Conservation (phyloP, 177 flowering plant species). For the Telopea speciosissima region DNA sequence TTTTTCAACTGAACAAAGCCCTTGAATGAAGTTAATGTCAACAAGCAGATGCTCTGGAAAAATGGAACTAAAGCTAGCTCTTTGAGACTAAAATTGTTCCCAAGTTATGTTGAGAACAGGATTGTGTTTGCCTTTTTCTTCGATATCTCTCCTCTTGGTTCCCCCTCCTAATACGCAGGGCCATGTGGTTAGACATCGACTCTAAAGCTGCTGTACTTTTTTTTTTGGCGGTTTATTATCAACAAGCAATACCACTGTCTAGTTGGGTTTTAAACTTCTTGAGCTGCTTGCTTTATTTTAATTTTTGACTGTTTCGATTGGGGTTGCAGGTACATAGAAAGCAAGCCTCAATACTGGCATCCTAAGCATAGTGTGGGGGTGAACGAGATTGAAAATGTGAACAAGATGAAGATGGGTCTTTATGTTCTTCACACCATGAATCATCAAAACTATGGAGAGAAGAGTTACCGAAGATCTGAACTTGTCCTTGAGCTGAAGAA, state of each 20-base stretch:
- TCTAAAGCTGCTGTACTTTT: too few relatives aligned
- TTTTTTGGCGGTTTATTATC: too few relatives aligned
- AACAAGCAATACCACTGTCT: too few relatives aligned
- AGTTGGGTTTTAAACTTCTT: neutral
- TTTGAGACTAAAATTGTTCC: neutral
- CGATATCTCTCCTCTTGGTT: neutral
- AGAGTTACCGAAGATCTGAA: constrained; percentile 38
- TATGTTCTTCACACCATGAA: constrained; percentile 45
- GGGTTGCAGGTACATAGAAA: constrained; percentile 40
- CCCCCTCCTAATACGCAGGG: too few relatives aligned
- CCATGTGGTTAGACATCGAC: too few relatives aligned
- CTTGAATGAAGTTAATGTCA: neutral
- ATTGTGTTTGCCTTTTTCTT: neutral
- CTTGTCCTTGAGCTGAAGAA: constrained; percentile 48
- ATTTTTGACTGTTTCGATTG: neutral
- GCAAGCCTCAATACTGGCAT: constrained; percentile 44
- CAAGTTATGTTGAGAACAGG: neutral
- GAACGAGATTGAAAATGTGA: constrained; percentile 48
- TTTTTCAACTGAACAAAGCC: neutral
- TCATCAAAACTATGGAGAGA: constrained; percentile 45
- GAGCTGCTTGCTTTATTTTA: neutral
- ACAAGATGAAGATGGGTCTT: constrained; percentile 48
- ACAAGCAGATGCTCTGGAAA: neutral
- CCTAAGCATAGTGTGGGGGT: constrained; percentile 40
- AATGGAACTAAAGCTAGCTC: neutral